These are phyloP conservation scores for Puccinia hordei DNA, from an alignment of 1,284 basidiomycete genomes.

Conservation along the genomic window DNA sequence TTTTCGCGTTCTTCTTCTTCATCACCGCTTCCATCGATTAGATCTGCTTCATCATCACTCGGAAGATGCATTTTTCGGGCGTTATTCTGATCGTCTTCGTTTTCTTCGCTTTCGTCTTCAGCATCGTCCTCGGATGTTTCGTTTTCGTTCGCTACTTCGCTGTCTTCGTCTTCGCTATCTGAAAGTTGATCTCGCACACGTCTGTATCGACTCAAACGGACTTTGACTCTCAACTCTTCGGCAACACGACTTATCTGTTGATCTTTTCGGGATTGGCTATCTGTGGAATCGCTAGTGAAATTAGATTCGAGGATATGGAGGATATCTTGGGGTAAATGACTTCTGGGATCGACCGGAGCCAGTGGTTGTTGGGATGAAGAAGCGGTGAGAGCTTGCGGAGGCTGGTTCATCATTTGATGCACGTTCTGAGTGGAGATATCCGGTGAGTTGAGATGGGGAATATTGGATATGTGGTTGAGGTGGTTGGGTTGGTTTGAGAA, in stretches of 20 bases:
- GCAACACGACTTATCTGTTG: constrained; percentile 27
- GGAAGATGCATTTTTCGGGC: neutral
- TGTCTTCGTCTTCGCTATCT: constrained; percentile 30
- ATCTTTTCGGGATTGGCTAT: constrained; percentile 14
- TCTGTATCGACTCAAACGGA: constrained; percentile 43
- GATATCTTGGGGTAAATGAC: constrained; percentile 35
- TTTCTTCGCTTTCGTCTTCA: constrained; percentile 26
- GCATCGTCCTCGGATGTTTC: neutral
- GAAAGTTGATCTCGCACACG: constrained; percentile 33
- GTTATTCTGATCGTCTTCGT: neutral
- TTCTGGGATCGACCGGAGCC: neutral
- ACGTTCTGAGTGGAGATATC: neutral
- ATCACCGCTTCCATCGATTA: constrained; percentile 49
- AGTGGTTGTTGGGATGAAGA: neutral
- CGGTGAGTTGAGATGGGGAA: neutral
- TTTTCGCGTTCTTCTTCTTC: constrained; percentile 36
- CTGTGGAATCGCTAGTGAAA: constrained; percentile 16
- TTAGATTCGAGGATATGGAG: constrained; percentile 44
- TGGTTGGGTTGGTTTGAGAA: too few relatives aligned
- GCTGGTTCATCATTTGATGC: neutral
- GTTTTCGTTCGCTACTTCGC: neutral
- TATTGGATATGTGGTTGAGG: neutral
- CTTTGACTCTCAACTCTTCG: constrained; percentile 40
- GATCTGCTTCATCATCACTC: constrained; percentile 4
- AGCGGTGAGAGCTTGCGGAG: neutral